Conservation (phyloP, 2,329 filamentous ascomycete species). For the Fusarium globosum region DNA sequence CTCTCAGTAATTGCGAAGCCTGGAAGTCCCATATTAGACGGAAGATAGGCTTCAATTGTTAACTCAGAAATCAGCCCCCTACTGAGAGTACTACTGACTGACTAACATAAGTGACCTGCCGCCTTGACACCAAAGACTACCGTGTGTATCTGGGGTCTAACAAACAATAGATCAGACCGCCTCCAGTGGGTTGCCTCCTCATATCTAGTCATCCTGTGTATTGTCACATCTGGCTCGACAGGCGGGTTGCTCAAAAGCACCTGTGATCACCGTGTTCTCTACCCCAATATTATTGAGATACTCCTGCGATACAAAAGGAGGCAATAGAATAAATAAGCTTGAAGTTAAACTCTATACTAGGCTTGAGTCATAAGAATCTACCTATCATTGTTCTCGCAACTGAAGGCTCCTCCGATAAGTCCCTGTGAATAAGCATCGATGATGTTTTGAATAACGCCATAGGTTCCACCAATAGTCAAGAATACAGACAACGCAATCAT, state of each 20-base stretch:
- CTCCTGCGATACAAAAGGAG: no score
- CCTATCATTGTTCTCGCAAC: constrained; percentile 17
- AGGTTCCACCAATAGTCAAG: constrained; percentile 17
- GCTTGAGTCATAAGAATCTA: neutral
- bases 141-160: no score
- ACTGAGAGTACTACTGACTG: no score
- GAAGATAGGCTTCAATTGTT: neutral
- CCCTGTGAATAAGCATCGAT: constrained; percentile 19
- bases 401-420: constrained; percentile 19
- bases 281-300: no score
- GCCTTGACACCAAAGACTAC: rapidly evolving
- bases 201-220: no score
- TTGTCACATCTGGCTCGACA: no score
- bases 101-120: rapidly evolving
- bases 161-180: rapidly evolving
- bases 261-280: neutral
- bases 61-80: rapidly evolving
- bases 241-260: no score
- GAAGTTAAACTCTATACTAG: neutral
- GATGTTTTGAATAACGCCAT: constrained; percentile 22
- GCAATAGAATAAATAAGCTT: no score
- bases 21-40: no score
- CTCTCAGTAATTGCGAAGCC: no score
- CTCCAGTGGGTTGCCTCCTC: rapidly evolving
- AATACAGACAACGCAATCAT: constrained; percentile 16